Evolutionary conservation across 164 flowering plant genomes (phyloP), one percentile per base, ranked within the genome.

Genomic region (Vitis rotundifolia): DNA sequence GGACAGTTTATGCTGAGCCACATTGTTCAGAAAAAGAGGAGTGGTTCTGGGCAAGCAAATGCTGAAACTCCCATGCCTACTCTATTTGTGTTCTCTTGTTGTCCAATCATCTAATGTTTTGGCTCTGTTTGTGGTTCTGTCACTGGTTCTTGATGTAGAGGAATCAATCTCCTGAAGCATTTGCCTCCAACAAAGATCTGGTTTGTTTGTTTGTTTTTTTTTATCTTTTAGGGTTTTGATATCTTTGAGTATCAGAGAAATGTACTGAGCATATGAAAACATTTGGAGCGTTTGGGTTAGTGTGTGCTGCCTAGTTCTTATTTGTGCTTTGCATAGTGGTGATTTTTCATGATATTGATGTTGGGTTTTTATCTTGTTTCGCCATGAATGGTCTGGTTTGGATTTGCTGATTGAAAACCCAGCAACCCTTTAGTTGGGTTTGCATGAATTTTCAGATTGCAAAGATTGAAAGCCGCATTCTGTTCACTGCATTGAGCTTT

Each of bases 51-150:
- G 69, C 59, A 50, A 57, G 59, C 29, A 68, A 51, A 74, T 73
- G 68, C 73, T 57, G 59, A 76, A 69, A 77, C 77, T 72, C 59
- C 58, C 51, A 71, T 68, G 49, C 59, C 63, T 73, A 50, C 71
- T 67, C 70, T 15, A 9, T 56, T 59, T 74, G 2, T 19, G 31
- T 37, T 44, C 53, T 49, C 67, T 60, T 58, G 6, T 6, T 31
- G 44, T 31, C 7, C 44, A 15, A n/a, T 11, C 52, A 50, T 64
- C 61, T 65, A 59, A 18, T 72, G 75, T 28, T 64, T 52, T 68
- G 48, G 68, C 48, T 49, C 64, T n/a, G 49, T 52, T 31, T 55
- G 26, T 56, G 73, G 61, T 14, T 18, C 28, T 28, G 11, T 49
- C 29, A 61, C 3, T 22, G 55, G 57, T 13, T 70, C 58, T 18